Evolutionary conservation across 2,329 filamentous ascomycete genomes (phyloP).

Genomic region (Paecilomyces sp.): DNA sequence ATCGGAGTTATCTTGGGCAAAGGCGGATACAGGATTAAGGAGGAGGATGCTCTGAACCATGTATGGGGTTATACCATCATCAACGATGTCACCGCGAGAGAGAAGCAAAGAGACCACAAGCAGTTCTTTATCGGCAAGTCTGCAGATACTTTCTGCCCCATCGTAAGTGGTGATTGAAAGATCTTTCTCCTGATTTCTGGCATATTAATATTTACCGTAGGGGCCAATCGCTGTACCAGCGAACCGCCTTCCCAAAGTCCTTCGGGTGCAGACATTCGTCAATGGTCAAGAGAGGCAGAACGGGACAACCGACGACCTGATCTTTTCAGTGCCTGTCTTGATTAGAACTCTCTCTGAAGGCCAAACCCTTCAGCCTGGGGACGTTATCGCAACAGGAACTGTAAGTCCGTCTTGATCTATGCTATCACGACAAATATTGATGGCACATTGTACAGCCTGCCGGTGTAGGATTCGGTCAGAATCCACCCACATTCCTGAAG

Average conservation of each 20-base stretch:
- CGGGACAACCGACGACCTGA: slow-evolving; percentile 41
- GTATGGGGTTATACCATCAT: slow-evolving; percentile 53
- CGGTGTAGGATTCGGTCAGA: slow-evolving; percentile 43
- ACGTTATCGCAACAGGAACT: slow-evolving; percentile 46
- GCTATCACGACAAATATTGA: neutral
- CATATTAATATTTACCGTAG: slow-evolving; percentile 25
- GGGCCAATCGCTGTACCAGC: slow-evolving; percentile 48
- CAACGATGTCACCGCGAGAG: slow-evolving; percentile 50
- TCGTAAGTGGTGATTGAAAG: neutral
- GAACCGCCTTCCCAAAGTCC: slow-evolving; percentile 34
- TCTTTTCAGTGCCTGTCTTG: slow-evolving; percentile 43
- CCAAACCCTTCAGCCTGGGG: slow-evolving; percentile 45
- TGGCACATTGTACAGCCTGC: slow-evolving; percentile 16
- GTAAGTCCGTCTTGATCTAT: neutral
- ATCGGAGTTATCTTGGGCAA: slow-evolving; percentile 52
- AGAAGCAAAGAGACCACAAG: slow-evolving; percentile 51
- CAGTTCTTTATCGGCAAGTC: slow-evolving; percentile 56
- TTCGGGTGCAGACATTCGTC: slow-evolving; percentile 39
- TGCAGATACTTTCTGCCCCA: slow-evolving; percentile 9
- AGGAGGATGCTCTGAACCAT: slow-evolving; percentile 35
- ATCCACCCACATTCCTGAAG: slow-evolving; percentile 36
- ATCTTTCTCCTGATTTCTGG: neutral
- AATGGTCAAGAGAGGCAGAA: slow-evolving; percentile 48
- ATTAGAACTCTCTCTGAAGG: slow-evolving; percentile 43
- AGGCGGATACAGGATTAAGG: slow-evolving; percentile 25